A percentile compares a stretch with the other conserved stretches of the same genome.
These are phyloP conservation scores for Cercis canadensis DNA, from an alignment of 306 rosid species.

Conservation along the genomic window DNA sequence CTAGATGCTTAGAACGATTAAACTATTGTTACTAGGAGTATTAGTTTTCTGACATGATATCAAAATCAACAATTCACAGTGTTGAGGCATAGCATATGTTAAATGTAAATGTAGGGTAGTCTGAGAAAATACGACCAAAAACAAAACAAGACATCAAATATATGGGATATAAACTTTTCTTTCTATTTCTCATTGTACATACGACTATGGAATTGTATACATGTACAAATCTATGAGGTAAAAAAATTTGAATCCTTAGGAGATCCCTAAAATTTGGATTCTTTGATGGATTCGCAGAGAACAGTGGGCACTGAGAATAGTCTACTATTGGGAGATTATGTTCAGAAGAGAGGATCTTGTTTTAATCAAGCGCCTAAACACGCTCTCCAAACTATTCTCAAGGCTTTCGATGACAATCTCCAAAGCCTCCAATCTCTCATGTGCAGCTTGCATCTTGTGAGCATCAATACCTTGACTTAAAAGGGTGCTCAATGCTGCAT, in stretches of 20 bases:
- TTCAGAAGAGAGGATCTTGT: conserved; percentile 68
- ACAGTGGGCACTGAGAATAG: neutral
- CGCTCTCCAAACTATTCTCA: conserved; percentile 57
- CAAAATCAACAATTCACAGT: too few species aligned
- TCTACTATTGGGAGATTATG: conserved; percentile 58
- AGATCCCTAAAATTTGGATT: conserved; percentile 54
- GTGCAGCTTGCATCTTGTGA: conserved; percentile 42
- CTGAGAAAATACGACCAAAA: too few species aligned
- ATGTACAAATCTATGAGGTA: conserved; percentile 20
- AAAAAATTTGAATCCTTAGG: conserved; percentile 38
- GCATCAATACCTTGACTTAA: conserved; percentile 26
- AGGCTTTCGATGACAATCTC: conserved; percentile 56
- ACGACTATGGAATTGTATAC: conserved; percentile 6
- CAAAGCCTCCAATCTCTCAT: conserved; percentile 50
- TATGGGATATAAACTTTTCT: neutral
- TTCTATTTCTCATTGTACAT: conserved; percentile 32
- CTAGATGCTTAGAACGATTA: too few species aligned
- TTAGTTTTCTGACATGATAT: too few species aligned
- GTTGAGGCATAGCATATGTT: conserved; percentile 15
- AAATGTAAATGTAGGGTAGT: neutral
- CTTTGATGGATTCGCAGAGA: conserved; percentile 29
- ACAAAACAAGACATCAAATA: neutral
- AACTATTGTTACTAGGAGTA: too few species aligned
- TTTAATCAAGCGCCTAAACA: conserved; percentile 66
- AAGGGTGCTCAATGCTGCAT: conserved; percentile 43